phyloP scores from a whole-genome alignment of 2,329 filamentous ascomycete genomes.

The Aspergillus sp. region DNA sequence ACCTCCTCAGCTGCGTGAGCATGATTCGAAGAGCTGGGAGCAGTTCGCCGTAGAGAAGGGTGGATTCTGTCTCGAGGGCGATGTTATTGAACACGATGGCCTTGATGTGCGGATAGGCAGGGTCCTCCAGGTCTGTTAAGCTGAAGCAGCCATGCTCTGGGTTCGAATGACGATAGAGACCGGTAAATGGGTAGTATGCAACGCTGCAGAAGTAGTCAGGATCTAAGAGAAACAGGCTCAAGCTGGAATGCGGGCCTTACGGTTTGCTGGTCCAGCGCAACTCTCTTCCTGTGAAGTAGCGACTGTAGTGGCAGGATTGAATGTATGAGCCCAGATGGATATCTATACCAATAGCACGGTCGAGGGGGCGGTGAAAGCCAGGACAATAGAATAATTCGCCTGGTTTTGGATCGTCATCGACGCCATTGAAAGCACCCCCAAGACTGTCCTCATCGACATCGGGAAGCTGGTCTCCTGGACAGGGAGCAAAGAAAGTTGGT shows the following conservation, averaged over 20 bases:
- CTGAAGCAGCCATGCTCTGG: not conserved
- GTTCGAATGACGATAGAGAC: not conserved
- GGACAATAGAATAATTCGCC: not conserved
- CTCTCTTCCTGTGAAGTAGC: not conserved
- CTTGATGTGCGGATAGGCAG: no score
- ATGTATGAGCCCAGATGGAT: no score
- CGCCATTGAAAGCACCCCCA: not conserved
- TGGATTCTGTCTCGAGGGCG: no score
- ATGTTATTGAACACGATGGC: no score
- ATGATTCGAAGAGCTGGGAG: no score
- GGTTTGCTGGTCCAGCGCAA: not conserved
- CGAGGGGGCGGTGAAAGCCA: not conserved
- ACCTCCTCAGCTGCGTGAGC: no score
- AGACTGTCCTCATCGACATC: not conserved
- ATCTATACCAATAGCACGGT: not conserved
- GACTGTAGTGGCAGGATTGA: not conserved
- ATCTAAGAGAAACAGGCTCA: not conserved
- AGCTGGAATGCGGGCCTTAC: not conserved
- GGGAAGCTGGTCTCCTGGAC: not conserved
- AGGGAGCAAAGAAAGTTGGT: not conserved
- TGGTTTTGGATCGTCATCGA: not conserved
- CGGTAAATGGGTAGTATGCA: not conserved
- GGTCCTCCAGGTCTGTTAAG: not conserved
- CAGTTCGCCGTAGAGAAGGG: no score
- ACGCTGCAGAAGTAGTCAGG: not conserved